phyloP scores from a whole-genome alignment of 768 basidiomycete genomes.

The Trametes punicea region DNA sequence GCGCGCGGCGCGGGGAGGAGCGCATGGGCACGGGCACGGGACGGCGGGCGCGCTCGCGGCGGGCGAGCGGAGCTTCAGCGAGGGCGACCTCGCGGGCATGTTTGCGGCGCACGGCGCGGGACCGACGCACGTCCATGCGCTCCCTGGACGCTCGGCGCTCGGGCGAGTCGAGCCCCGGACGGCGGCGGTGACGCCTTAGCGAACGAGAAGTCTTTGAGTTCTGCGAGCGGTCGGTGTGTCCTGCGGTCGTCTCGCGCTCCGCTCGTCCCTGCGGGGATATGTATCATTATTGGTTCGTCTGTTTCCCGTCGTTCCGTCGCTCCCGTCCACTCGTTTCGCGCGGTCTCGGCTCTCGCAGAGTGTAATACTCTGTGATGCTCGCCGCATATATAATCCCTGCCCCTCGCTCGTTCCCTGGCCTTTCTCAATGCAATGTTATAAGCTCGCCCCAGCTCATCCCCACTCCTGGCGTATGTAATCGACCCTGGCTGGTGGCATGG shows the following conservation, averaged over 20 bases:
- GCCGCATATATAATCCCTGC: neutral
- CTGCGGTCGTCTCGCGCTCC: no score
- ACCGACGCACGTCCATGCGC: neutral
- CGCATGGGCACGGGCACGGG: neutral
- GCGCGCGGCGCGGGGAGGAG: slow-evolving; percentile 13
- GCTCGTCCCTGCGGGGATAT: no score
- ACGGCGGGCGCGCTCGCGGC: slow-evolving; percentile 1
- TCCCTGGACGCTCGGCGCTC: slow-evolving; percentile 8
- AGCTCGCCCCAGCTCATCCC: no score
- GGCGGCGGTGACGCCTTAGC: slow-evolving; percentile 14
- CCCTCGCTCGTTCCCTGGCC: neutral
- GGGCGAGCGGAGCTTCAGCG: slow-evolving; percentile 25
- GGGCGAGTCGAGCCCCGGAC: neutral
- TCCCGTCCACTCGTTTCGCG: neutral
- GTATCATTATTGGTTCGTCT: slow-evolving; percentile 12
- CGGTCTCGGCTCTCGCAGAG: neutral
- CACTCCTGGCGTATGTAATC: no score
- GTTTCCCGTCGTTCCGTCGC: neutral
- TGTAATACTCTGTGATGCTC: no score
- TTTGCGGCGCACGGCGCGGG: slow-evolving; percentile 11
- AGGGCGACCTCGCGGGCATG: slow-evolving; percentile 24
- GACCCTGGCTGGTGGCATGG: no score
- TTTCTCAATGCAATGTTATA: no score
- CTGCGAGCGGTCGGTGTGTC: no score
- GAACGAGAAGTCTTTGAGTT: neutral